Conservation (phyloP, 371 early-diverging fungal species). For the Syncephalastrum contaminatum region DNA sequence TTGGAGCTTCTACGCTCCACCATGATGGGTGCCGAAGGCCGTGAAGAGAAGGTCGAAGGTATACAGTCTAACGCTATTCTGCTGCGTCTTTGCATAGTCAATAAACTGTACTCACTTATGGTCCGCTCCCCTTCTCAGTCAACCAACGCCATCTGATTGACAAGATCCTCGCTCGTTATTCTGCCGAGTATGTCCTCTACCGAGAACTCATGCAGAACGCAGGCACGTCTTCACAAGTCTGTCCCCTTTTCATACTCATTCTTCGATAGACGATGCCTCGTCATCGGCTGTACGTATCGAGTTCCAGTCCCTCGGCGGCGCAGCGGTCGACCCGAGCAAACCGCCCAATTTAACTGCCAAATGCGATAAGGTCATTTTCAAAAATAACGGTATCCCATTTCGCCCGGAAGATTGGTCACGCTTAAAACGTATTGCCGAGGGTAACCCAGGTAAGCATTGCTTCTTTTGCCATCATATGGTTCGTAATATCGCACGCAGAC, state of each 20-base stretch:
- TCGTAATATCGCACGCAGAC: conserved; percentile 22
- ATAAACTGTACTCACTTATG: background rate
- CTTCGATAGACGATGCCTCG: conserved; percentile 60
- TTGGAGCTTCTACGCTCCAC: conserved; percentile 40
- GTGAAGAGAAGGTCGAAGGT: conserved; percentile 67
- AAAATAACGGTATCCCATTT: conserved; percentile 87
- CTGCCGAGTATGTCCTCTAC: conserved; percentile 76
- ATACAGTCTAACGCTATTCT: background rate
- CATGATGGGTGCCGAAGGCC: conserved; percentile 46
- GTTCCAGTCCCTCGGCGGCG: conserved; percentile 33
- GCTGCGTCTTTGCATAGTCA: conserved; percentile 7
- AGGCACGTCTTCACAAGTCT: conserved; percentile 16
- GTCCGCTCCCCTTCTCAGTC: conserved; percentile 37
- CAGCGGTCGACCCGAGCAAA: conserved; percentile 25
- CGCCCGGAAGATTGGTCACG: conserved; percentile 83
- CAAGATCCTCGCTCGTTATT: conserved; percentile 86
- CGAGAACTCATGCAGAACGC: conserved; percentile 74
- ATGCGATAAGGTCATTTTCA: conserved; percentile 66
- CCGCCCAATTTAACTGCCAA: conserved; percentile 49
- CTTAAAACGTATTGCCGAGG: conserved; percentile 86
- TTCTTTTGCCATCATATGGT: background rate
- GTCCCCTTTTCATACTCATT: background rate
- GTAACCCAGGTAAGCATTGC: conserved; percentile 70
- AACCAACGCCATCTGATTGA: conserved; percentile 93
- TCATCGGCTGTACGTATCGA: conserved; percentile 56